Percentiles rank a stretch among this genome's conserved stretches.
Evolutionary conservation across 805 yeast species (phyloP).

Genomic region (Tetrapisispora phaffii): DNA sequence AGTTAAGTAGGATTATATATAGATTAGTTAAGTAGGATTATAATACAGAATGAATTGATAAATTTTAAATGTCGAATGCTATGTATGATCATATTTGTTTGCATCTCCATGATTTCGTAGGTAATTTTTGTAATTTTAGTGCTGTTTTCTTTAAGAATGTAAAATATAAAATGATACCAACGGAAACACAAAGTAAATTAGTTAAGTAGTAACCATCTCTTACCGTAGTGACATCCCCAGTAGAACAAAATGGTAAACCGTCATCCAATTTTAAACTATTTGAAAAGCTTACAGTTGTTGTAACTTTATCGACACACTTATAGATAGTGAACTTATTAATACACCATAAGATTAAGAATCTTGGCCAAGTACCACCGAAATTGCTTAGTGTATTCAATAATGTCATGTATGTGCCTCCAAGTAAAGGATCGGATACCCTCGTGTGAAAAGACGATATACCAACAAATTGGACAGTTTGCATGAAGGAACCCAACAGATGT

Average conservation of each 20-base stretch:
- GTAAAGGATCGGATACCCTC: slow-evolving; percentile 84
- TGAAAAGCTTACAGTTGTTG: not conserved
- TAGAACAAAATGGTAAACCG: slow-evolving; percentile 1
- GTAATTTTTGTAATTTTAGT: slow-evolving; percentile 56
- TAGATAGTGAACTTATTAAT: slow-evolving; percentile 72
- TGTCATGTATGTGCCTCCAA: slow-evolving; percentile 98
- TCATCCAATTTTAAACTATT: not conserved
- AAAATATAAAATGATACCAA: slow-evolving; percentile 58
- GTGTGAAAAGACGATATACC: slow-evolving; percentile 93
- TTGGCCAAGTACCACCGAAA: slow-evolving; percentile 97
- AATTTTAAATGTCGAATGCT: no score
- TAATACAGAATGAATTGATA: no score
- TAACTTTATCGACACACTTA: slow-evolving; percentile 35
- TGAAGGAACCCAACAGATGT: slow-evolving; percentile 78
- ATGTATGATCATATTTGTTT: not conserved
- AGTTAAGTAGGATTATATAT: not conserved
- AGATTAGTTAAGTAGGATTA: not conserved
- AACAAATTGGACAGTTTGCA: slow-evolving; percentile 93
- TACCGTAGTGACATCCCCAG: slow-evolving; percentile 28
- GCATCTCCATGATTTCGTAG: slow-evolving; percentile 65
- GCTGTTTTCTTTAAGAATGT: slow-evolving; percentile 58
- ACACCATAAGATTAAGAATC: slow-evolving; percentile 63
- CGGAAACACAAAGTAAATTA: slow-evolving; percentile 55
- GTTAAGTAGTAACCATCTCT: slow-evolving; percentile 82
- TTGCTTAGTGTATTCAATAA: slow-evolving; percentile 84